phyloP scores from a whole-genome alignment of 129 eudicot species.

The Sambucus nigra region DNA sequence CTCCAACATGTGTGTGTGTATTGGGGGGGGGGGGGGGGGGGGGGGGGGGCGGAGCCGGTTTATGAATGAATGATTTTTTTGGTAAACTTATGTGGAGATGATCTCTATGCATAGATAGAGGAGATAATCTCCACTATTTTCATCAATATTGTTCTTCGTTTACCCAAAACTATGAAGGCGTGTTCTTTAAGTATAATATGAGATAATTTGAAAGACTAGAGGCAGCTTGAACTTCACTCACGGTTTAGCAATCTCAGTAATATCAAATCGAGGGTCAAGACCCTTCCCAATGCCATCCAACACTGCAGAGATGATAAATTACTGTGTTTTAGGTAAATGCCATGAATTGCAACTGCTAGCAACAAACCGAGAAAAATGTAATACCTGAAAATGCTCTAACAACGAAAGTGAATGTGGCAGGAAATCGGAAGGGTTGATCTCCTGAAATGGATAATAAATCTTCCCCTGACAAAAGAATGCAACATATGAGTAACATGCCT shows the following conservation, averaged over 20 bases:
- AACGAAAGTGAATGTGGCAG: constrained; percentile 99
- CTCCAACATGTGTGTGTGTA: too few relatives aligned
- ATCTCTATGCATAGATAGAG: too few relatives aligned
- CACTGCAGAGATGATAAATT: constrained; percentile 32
- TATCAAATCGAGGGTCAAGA: constrained; percentile 97
- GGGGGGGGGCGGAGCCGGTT: too few relatives aligned
- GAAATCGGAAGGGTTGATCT: constrained; percentile 94
- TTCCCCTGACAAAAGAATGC: constrained; percentile 51
- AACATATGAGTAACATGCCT: constrained; percentile 4
- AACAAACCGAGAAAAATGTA: background rate
- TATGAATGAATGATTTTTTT: too few relatives aligned
- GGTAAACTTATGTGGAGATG: too few relatives aligned
- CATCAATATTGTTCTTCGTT: too few relatives aligned
- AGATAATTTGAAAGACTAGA: background rate
- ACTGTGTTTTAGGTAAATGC: background rate
- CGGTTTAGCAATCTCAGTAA: constrained; percentile 98
- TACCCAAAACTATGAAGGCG: too few relatives aligned
- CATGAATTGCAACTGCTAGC: background rate
- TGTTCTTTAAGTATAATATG: background rate
- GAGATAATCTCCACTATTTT: too few relatives aligned
- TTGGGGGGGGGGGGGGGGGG: too few relatives aligned
- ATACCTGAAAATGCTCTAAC: constrained; percentile 97
- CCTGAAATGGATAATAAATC: constrained; percentile 91
- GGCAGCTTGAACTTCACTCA: constrained; percentile 36
- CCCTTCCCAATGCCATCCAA: constrained; percentile 99